A percentile compares a stretch with the other conserved stretches of the same genome.
Evolutionary conservation across 805 yeast genomes (phyloP).

Genomic region (Wickerhamomyces chambardii): DNA sequence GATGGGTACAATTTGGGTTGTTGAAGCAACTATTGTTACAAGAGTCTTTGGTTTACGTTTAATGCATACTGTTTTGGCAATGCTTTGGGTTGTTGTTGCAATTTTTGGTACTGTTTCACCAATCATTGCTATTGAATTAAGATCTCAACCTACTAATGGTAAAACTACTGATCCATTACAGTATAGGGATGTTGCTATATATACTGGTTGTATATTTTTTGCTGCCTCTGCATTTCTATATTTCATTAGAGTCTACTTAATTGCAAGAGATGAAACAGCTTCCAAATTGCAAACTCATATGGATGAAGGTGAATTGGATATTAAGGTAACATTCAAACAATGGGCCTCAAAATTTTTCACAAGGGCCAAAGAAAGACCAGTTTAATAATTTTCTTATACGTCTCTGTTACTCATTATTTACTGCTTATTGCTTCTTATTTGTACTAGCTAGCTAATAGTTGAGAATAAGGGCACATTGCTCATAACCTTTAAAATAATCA

Average conservation of each 20-base stretch:
- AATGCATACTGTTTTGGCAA: constrained; percentile 34
- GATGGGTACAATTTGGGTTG: constrained; percentile 51
- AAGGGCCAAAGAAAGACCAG: neutral
- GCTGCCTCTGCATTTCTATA: constrained; percentile 31
- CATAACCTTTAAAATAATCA: too few species aligned
- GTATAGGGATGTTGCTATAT: constrained; percentile 40
- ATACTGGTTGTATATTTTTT: constrained; percentile 41
- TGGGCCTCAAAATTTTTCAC: neutral
- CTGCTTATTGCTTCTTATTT: too few species aligned
- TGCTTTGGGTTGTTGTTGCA: constrained; percentile 43
- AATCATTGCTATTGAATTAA: constrained; percentile 41
- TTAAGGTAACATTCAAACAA: constrained; percentile 6
- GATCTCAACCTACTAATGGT: constrained; percentile 15
- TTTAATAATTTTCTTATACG: too few species aligned
- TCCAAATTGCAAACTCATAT: constrained; percentile 12
- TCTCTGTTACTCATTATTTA: too few species aligned
- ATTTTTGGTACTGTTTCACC: constrained; percentile 41
- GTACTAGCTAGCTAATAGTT: too few species aligned
- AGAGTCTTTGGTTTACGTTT: constrained; percentile 40
- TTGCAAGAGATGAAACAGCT: constrained; percentile 30
- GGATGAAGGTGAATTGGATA: constrained; percentile 16
- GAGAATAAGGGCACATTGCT: too few species aligned
- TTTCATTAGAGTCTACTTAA: constrained; percentile 41
- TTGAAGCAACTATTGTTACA: constrained; percentile 37
- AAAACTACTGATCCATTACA: constrained; percentile 26